These are phyloP conservation scores for Paulownia fortunei DNA, from an alignment of 257 asterid species.

Conservation along the genomic window DNA sequence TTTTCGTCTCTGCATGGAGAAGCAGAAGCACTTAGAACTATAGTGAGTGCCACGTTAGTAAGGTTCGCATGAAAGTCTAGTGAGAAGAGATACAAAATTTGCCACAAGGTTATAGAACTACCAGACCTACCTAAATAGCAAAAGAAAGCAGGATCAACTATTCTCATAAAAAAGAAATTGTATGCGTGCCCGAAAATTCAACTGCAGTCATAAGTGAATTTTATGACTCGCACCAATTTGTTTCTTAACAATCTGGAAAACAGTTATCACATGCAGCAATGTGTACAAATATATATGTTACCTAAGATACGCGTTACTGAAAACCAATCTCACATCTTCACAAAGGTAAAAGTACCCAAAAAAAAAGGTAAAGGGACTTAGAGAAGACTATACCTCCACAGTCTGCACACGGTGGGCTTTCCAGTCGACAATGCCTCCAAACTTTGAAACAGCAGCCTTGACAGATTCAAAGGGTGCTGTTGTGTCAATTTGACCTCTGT, in stretches of 20 bases:
- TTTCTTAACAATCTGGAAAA: too few species aligned
- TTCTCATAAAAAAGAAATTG: too few species aligned
- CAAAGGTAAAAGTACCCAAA: neutral
- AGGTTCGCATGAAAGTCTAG: neutral
- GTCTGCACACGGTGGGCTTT: slow-evolving; percentile 93
- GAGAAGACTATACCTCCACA: slow-evolving; percentile 66
- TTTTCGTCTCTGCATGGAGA: slow-evolving; percentile 75
- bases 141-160: neutral
- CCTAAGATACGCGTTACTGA: neutral
- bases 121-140: neutral
- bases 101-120: neutral
- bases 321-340: neutral
- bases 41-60: neutral
- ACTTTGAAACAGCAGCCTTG: slow-evolving; percentile 95
- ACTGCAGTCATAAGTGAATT: too few species aligned
- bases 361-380: neutral
- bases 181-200: too few species aligned
- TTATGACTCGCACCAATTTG: too few species aligned
- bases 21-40: slow-evolving; percentile 1
- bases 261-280: too few species aligned
- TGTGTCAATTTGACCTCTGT: slow-evolving; percentile 74
- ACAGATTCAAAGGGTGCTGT: slow-evolving; percentile 94
- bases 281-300: neutral
- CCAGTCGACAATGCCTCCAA: slow-evolving; percentile 99
- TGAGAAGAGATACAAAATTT: neutral